Evolutionary conservation across 306 rosid genomes (phyloP).

Genomic region (Cucurbita maxima): DNA sequence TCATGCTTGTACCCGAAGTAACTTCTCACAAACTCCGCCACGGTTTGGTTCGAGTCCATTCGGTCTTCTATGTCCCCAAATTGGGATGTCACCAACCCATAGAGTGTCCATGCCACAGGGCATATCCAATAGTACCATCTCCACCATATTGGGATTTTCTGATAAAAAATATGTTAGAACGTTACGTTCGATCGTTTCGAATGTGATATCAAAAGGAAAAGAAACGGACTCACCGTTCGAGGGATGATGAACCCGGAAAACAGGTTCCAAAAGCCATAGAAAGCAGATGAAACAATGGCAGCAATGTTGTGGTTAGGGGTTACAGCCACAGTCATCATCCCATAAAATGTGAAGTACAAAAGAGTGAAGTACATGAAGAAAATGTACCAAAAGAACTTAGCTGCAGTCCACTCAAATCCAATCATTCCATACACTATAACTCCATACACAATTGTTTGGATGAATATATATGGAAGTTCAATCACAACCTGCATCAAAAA

Average conservation of each 20-base stretch:
- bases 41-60: slow-evolving; percentile 9
- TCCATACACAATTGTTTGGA: slow-evolving; percentile 5
- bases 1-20: slow-evolving; percentile 19
- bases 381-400: slow-evolving; percentile 13
- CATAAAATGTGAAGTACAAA: slow-evolving; percentile 10
- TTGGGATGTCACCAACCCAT: slow-evolving; percentile 20
- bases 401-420: slow-evolving; percentile 8
- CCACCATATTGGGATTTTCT: slow-evolving; percentile 31
- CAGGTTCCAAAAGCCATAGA: slow-evolving; percentile 25
- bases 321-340: slow-evolving; percentile 15
- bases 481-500: not conserved
- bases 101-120: slow-evolving; percentile 24
- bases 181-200: not conserved
- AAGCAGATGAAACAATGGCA: slow-evolving; percentile 18
- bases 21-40: slow-evolving; percentile 10
- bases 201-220: not conserved
- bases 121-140: slow-evolving; percentile 31
- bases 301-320: slow-evolving; percentile 10
- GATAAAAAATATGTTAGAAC: no score
- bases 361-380: slow-evolving; percentile 13
- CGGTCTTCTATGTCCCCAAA: slow-evolving; percentile 12
- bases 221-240: slow-evolving; percentile 5
- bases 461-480: slow-evolving; percentile 9
- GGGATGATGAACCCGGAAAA: slow-evolving; percentile 28
- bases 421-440: slow-evolving; percentile 10